Base-by-base conservation (phyloP, 352 stramenopile genomes). In the Phytopythium delawarense region DNA sequence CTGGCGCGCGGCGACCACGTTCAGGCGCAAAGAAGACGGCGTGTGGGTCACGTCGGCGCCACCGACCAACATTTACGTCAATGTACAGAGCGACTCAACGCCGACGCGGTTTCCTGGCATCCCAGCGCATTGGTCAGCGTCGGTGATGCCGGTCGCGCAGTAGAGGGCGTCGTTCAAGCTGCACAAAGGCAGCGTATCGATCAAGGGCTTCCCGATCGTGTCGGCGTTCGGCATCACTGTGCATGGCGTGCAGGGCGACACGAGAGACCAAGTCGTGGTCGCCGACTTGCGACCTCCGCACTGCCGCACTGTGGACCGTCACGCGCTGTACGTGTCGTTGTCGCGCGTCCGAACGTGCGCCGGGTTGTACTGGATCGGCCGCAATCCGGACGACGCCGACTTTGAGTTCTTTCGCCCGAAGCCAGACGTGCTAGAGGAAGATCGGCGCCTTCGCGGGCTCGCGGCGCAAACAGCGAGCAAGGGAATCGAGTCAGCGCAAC, bases 151-250 rank as follows among this genome's bases (percentile, higher is more conserved):
- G 25, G 25, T 28, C 25, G 25, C 25, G 25, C 25, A 28, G 25
- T 28, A 1, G 25, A 28, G 25, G 2, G 25, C 25, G 25, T 28
- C 25, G 25, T 0, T 64, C 32, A 59, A 61, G n/a, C 48, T 57
- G 62, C 69, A 51, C 54, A 4, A 39, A 67, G 6, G 1, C 25
- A 28, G 25, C 25, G 25, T 28, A 28, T 62, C 55, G 1, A 68
- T 71, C 25, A 70, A 59, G 23, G 63, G 57, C 9, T 71, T 62
- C 21, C 63, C 60, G 8, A 30, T 74, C n/a, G 67, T 68, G 5
- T 61, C 61, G 2, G 67, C 67, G 1, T 74, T 74, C 25, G 60
- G 67, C 0, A 68, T 42, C 1, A 74, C 67, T 4, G 63, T 74
- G 4, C 63, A 74, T 25, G 63, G 67, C 1, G 53, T 74, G 15